phyloP scores from a whole-genome alignment of 306 rosid genomes.

The Trifolium pratense region DNA sequence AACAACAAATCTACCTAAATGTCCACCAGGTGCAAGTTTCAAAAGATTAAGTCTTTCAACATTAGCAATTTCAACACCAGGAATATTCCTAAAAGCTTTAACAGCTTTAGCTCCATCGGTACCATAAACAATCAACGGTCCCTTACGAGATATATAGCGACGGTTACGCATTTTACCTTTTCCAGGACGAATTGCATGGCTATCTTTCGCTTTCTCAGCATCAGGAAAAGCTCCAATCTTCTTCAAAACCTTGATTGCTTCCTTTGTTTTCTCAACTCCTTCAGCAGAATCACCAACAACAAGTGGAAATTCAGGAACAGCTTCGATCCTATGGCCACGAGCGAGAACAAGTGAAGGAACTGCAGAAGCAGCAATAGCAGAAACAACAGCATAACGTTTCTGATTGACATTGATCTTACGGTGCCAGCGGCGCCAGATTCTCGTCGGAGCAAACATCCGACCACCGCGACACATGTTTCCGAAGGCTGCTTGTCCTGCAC shows the following conservation, averaged over 20 bases:
- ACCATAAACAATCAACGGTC: conserved; percentile 13
- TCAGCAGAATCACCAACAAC: conserved; percentile 70
- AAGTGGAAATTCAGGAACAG: conserved; percentile 69
- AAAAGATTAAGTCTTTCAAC: conserved; percentile 7
- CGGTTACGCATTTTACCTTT: conserved; percentile 19
- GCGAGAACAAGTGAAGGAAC: conserved; percentile 70
- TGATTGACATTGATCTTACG: conserved; percentile 72
- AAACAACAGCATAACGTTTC: conserved; percentile 72
- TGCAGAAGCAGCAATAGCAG: conserved; percentile 82
- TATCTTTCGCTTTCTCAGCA: conserved; percentile 75
- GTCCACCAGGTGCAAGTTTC: conserved; percentile 27
- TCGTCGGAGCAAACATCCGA: conserved; percentile 26
- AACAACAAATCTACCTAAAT: conserved; percentile 19
- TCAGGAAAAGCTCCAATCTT: conserved; percentile 67
- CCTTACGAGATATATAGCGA: neutral
- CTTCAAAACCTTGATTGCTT: conserved; percentile 5
- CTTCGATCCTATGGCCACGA: conserved; percentile 53
- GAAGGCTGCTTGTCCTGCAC: conserved; percentile 17
- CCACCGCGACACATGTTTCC: conserved; percentile 28
- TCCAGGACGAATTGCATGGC: conserved; percentile 43
- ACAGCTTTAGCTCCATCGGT: neutral
- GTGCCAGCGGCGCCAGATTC: conserved; percentile 83
- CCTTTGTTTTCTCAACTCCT: conserved; percentile 57
- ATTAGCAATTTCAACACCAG: conserved; percentile 10
- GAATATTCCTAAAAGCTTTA: conserved; percentile 14